Percentiles rank a stretch among this genome's conserved stretches.
Evolutionary conservation across 73 alveolate genomes (phyloP).

Genomic region (Paramecium primaurelia): DNA sequence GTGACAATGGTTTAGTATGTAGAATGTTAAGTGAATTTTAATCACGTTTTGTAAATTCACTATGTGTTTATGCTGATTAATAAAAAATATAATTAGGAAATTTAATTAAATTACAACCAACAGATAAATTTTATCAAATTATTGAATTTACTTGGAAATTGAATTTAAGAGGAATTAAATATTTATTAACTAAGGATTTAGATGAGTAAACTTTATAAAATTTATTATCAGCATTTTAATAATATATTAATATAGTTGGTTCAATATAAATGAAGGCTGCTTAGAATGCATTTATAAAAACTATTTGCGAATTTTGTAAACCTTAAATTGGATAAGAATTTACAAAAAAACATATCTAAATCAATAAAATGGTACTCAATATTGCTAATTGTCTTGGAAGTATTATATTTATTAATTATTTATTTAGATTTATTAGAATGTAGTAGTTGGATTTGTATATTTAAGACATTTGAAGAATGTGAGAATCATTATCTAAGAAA

Average conservation of each 20-base stretch:
- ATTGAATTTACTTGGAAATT: slow-evolving; percentile 39
- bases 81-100: slow-evolving; percentile 18
- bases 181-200: neutral
- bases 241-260: neutral
- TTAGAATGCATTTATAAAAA: slow-evolving; percentile 18
- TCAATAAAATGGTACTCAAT: slow-evolving; percentile 41
- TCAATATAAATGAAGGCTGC: slow-evolving; percentile 8
- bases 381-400: slow-evolving; percentile 51
- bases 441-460: slow-evolving; percentile 35
- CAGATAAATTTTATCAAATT: neutral
- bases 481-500: slow-evolving; percentile 39
- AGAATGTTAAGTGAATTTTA: slow-evolving; percentile 34
- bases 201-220: slow-evolving; percentile 15
- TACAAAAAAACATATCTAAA: slow-evolving; percentile 20
- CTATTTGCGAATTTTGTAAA: slow-evolving; percentile 41
- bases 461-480: slow-evolving; percentile 41
- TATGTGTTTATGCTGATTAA: slow-evolving; percentile 34
- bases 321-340: neutral
- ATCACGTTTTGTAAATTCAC: slow-evolving; percentile 16
- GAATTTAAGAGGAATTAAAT: slow-evolving; percentile 23
- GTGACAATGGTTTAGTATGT: slow-evolving; percentile 42
- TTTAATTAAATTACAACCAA: neutral
- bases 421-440: slow-evolving; percentile 21
- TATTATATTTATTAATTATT: neutral
- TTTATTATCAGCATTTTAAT: neutral